Base-by-base conservation (phyloP, 352 stramenopile genomes). In the Globisporangium cylindrosporum region DNA sequence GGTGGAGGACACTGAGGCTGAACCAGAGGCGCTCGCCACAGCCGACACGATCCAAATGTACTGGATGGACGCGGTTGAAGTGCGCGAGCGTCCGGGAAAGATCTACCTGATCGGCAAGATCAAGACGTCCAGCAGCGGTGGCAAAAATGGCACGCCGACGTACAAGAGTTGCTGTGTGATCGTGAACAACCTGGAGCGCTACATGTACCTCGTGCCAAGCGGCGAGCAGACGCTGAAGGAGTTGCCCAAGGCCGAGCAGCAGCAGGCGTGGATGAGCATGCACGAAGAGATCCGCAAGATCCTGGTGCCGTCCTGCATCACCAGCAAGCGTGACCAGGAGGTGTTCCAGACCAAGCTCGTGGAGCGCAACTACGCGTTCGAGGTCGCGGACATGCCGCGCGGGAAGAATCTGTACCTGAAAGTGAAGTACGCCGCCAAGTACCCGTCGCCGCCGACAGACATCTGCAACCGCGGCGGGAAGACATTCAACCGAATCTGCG, bases 31-130 rank as follows among this genome's bases (percentile, higher is more conserved):
- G 22, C 56, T 77, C 1, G 73, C 62, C 0, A 72, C 88, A 10
- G 74, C 73, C 49, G 88, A 92, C 58, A 81, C 90, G 60, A 78
- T 99, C 20, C 89, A 96, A 70, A 92, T 99, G 78, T 99, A 96
- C 79, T 99, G 97, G 94, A 94, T 99, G 61, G 97, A 99, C 79
- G 95, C 95, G 0, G 87, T 95, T 22, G 98, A 99, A 88, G 89
- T 98, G 25, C 92, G 97, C 5, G 87, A 96, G 25, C 86, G 87
- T 15, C 92, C 91, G 25, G 97, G 98, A 15, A 95, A 97, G 58
- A 88, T 99, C 58, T 99, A 98, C 74, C 69, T 99, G 6, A 99
- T 99, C 68, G 98, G 98, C 51, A 99, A 99, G 77, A 95, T 99
- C 60, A 88, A 89, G 61, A 73, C 73, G 20, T 69, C 75, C 0